These are phyloP conservation scores for Phalaenopsis aphrodite DNA, from an alignment of 106 monocot species.

Conservation along the genomic window DNA sequence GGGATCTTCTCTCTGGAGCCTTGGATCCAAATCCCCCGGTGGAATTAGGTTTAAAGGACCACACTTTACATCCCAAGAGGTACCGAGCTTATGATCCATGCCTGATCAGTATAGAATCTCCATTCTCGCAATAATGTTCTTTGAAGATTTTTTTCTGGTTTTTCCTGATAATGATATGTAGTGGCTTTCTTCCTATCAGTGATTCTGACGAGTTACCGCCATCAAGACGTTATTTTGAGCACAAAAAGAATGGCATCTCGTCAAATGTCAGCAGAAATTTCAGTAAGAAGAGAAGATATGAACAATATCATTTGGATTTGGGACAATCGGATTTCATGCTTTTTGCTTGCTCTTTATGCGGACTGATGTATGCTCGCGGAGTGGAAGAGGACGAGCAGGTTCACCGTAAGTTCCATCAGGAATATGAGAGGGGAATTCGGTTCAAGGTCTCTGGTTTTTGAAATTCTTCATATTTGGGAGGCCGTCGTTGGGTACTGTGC, in stretches of 20 bases:
- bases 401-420: conserved; percentile 63
- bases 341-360: conserved; percentile 44
- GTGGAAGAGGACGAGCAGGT: conserved; percentile 70
- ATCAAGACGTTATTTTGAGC: not conserved
- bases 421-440: conserved; percentile 52
- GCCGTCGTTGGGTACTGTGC: not conserved
- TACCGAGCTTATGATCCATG: not conserved
- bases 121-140: not conserved
- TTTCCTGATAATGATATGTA: not conserved
- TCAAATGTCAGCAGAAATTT: not conserved
- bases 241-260: not conserved
- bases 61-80: not conserved
- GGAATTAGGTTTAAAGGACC: not conserved
- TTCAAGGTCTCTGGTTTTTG: conserved; percentile 48
- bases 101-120: not conserved
- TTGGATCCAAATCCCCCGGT: not conserved
- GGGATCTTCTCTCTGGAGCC: not conserved
- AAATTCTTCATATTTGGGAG: not conserved
- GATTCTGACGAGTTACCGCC: not conserved
- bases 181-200: not conserved
- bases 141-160: not conserved
- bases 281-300: conserved; percentile 45
- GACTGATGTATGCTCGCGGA: conserved; percentile 65
- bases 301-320: conserved; percentile 57
- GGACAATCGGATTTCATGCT: conserved; percentile 67